Conservation (phyloP, 78 protist genomes). For the Dictyostelium brefeldianum region DNA sequence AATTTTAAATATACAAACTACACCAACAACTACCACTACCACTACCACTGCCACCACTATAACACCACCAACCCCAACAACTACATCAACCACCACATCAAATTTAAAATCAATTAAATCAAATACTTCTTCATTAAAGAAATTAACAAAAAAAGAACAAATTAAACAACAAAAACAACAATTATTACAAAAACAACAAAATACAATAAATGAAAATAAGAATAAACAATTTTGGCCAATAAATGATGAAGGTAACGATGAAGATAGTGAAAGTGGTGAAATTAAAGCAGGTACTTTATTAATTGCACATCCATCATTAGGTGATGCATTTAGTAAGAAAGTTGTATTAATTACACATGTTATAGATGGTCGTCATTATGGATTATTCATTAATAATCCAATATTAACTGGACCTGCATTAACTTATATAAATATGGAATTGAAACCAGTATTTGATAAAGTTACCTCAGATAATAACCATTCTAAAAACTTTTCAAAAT, state of each 20-base stretch:
- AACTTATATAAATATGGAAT: neutral
- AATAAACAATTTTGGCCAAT: conserved; percentile 3
- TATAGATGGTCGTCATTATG: conserved; percentile 23
- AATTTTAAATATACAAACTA: neutral
- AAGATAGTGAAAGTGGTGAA: neutral
- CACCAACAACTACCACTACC: neutral
- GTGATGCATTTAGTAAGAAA: neutral
- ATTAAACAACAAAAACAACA: conserved; percentile 8
- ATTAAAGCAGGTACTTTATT: conserved; percentile 52
- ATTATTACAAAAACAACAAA: conserved; percentile 9
- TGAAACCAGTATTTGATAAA: neutral
- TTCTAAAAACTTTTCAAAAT: conserved; percentile 43
- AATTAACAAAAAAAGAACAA: conserved; percentile 11
- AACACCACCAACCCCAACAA: neutral
- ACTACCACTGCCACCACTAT: neutral
- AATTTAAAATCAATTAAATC: neutral
- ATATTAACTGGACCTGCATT: neutral
- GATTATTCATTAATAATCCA: conserved; percentile 48
- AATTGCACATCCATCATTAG: conserved; percentile 57
- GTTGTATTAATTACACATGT: conserved; percentile 49
- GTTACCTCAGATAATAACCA: neutral
- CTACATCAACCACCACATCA: neutral
- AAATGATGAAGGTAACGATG: neutral
- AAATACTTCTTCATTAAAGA: neutral
- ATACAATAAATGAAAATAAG: neutral